These are phyloP conservation scores for Phytopythium montanum DNA, from an alignment of 352 stramenopile species.

Conservation along the genomic window DNA sequence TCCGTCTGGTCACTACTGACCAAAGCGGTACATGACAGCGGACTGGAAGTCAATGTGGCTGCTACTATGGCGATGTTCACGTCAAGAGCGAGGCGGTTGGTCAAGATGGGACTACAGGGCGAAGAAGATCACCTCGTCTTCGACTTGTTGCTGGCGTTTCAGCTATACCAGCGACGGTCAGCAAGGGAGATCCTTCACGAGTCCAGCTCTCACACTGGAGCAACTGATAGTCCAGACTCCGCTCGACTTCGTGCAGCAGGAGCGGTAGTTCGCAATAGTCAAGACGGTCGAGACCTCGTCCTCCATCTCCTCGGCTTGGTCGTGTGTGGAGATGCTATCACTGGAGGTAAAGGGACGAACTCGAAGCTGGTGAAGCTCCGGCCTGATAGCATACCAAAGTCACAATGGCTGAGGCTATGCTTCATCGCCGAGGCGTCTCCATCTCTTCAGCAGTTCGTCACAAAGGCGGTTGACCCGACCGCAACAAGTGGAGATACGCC, in stretches of 20 bases:
- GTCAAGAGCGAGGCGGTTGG: constrained; percentile 9
- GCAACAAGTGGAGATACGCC: background rate
- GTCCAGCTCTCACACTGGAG: background rate
- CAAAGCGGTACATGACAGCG: constrained; percentile 15
- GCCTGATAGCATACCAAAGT: constrained; percentile 11
- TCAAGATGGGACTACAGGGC: constrained; percentile 25
- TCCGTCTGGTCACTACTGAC: constrained; percentile 41
- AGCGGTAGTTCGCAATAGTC: background rate
- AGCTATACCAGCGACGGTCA: constrained; percentile 23
- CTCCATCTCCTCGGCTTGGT: background rate
- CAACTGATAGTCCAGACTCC: background rate
- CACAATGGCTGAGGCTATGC: constrained; percentile 25
- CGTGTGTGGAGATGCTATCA: background rate
- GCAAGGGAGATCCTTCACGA: background rate
- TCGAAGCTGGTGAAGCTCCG: constrained; percentile 22
- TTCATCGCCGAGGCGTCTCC: constrained; percentile 24
- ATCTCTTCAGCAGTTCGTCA: constrained; percentile 25
- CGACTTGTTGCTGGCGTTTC: constrained; percentile 32
- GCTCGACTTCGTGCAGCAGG: background rate
- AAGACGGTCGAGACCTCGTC: background rate
- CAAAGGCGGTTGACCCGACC: background rate
- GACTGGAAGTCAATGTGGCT: background rate
- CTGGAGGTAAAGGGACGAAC: background rate
- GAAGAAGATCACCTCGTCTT: constrained; percentile 31
- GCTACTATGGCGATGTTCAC: constrained; percentile 9